These are phyloP conservation scores for Wickerhamomyces sp. DNA, from an alignment of 1,139 yeast genomes.

Conservation along the genomic window DNA sequence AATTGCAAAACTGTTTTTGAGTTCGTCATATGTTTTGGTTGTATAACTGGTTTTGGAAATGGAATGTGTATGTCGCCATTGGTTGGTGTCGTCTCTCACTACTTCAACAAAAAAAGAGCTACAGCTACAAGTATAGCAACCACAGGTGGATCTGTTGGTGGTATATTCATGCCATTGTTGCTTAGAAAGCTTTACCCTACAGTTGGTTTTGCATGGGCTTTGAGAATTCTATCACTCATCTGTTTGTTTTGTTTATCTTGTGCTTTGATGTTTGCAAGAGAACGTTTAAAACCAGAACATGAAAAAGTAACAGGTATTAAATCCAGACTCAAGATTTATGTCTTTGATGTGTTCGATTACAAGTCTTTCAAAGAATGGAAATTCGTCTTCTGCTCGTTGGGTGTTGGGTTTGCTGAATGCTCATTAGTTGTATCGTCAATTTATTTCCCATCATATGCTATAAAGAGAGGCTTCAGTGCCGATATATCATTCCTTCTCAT, in stretches of 20 bases:
- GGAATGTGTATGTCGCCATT: constrained; percentile 45
- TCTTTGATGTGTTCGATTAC: constrained; percentile 36
- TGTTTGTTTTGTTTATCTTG: constrained; percentile 25
- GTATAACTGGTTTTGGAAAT: constrained; percentile 51
- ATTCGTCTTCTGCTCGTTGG: constrained; percentile 35
- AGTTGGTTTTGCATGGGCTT: constrained; percentile 56
- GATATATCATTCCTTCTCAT: constrained; percentile 41
- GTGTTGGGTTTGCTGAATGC: constrained; percentile 38
- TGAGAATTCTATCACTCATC: constrained; percentile 48
- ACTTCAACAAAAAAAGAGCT: constrained; percentile 55
- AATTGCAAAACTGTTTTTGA: constrained; percentile 48
- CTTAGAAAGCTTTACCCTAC: constrained; percentile 44
- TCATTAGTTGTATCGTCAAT: constrained; percentile 41
- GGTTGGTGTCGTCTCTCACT: constrained; percentile 55
- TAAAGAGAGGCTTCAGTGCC: constrained; percentile 37
- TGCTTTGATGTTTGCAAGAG: constrained; percentile 15
- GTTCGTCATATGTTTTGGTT: constrained; percentile 50
- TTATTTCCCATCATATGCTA: constrained; percentile 48
- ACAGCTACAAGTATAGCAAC: constrained; percentile 57
- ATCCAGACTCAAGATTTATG: constrained; percentile 15
- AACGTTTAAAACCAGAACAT: constrained; percentile 8
- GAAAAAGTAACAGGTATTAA: constrained; percentile 5
- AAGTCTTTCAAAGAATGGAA: constrained; percentile 38
- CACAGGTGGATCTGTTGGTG: constrained; percentile 65
- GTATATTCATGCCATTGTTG: constrained; percentile 55